These are phyloP conservation scores for Cryphonectria radicalis DNA, from an alignment of 2,329 filamentous ascomycete genomes.

Conservation along the genomic window DNA sequence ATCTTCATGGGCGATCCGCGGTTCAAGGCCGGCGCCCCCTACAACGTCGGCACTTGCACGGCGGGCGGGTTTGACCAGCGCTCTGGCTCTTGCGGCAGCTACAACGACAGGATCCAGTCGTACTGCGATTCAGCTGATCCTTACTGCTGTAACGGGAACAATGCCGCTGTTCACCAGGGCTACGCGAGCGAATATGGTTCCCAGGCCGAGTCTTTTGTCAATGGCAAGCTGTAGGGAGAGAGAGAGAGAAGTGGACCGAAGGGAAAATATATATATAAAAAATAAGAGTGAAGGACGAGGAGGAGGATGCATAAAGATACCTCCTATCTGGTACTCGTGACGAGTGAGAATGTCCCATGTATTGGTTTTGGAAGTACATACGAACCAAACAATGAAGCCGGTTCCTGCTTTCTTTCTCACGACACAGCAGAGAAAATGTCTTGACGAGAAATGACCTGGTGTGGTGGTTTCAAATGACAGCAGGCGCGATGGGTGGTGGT, in stretches of 20 bases:
- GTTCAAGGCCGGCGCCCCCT: constrained; percentile 57
- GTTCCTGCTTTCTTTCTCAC: not conserved
- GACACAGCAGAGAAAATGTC: not conserved
- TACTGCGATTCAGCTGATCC: constrained; percentile 65
- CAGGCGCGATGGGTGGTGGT: not conserved
- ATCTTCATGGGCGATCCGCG: constrained; percentile 68
- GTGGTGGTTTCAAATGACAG: not conserved
- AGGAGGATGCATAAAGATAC: not conserved
- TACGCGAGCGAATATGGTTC: constrained; percentile 62
- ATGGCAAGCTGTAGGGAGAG: constrained; percentile 46
- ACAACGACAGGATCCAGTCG: constrained; percentile 57
- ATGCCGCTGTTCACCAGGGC: constrained; percentile 58
- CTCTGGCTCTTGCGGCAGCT: constrained; percentile 56
- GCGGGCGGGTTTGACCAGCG: constrained; percentile 58
- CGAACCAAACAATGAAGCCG: not conserved
- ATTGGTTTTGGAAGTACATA: not conserved
- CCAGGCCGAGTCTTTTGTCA: constrained; percentile 59
- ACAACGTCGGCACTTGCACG: constrained; percentile 64
- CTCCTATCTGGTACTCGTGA: not conserved
- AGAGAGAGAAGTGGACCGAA: not conserved
- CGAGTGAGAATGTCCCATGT: not conserved
- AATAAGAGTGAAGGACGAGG: not conserved
- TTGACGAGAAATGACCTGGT: not conserved
- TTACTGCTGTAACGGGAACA: constrained; percentile 65
- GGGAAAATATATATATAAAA: not conserved